Conservation (phyloP, 2,329 filamentous ascomycete genomes). For the Colletotrichum karsti region DNA sequence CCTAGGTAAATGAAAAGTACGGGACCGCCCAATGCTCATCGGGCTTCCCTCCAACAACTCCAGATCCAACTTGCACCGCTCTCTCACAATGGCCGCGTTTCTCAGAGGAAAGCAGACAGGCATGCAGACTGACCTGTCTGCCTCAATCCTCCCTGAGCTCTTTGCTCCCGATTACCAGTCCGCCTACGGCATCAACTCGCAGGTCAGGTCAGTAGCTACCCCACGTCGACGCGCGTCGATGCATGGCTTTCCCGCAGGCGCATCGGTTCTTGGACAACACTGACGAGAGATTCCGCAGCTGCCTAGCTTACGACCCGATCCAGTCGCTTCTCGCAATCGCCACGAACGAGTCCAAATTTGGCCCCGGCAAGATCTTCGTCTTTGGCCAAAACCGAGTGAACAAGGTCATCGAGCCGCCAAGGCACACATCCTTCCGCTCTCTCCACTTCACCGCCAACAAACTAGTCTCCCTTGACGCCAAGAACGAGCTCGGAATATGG, state of each 20-base stretch:
- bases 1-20: slow-evolving; percentile 9
- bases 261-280: background rate
- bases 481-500: slow-evolving; percentile 87
- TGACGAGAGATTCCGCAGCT: slow-evolving; percentile 55
- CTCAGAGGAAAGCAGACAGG: slow-evolving; percentile 93
- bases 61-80: slow-evolving; percentile 28
- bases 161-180: slow-evolving; percentile 87
- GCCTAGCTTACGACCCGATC: slow-evolving; percentile 89
- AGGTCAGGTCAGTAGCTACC: slow-evolving; percentile 62
- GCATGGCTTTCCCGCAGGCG: background rate
- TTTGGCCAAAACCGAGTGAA: slow-evolving; percentile 85
- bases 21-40: background rate
- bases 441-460: slow-evolving; percentile 89
- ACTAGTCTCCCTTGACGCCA: slow-evolving; percentile 83
- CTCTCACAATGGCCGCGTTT: slow-evolving; percentile 61
- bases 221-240: slow-evolving; percentile 29
- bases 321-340: slow-evolving; percentile 94
- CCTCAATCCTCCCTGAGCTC: slow-evolving; percentile 77
- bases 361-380: slow-evolving; percentile 87
- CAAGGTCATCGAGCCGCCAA: slow-evolving; percentile 75
- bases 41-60: slow-evolving; percentile 17
- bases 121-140: slow-evolving; percentile 89
- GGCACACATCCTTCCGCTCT: slow-evolving; percentile 77
- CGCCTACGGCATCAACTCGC: slow-evolving; percentile 83
- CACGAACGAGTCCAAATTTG: slow-evolving; percentile 87